A percentile compares a stretch with the other conserved stretches of the same genome.
These are phyloP conservation scores for Pichia inconspicua DNA, from an alignment of 1,139 yeast genomes.

Conservation along the genomic window DNA sequence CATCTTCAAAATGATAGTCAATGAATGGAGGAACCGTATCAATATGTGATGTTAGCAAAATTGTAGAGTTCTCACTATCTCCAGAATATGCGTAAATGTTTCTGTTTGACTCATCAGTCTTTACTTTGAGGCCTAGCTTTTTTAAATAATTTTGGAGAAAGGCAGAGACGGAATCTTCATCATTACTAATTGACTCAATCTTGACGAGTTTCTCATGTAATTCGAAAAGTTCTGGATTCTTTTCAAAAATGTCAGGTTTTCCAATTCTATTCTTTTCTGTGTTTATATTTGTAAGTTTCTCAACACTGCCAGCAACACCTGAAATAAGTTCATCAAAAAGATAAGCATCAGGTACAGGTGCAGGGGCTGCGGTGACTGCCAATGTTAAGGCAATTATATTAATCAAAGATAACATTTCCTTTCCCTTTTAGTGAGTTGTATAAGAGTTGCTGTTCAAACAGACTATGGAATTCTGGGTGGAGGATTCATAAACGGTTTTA, in stretches of 20 bases:
- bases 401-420: neutral
- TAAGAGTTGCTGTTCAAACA: neutral
- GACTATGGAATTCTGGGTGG: too few relatives aligned
- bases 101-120: slow-evolving; percentile 29
- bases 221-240: slow-evolving; percentile 18
- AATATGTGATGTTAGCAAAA: slow-evolving; percentile 55
- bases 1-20: slow-evolving; percentile 34
- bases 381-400: neutral
- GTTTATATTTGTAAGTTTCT: neutral
- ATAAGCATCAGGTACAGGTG: neutral
- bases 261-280: neutral
- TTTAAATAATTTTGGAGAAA: slow-evolving; percentile 18
- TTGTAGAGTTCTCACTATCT: slow-evolving; percentile 36
- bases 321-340: neutral
- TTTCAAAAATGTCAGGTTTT: slow-evolving; percentile 7
- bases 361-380: slow-evolving; percentile 6
- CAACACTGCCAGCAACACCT: neutral
- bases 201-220: slow-evolving; percentile 23
- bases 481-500: too few relatives aligned
- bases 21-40: slow-evolving; percentile 69
- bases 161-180: slow-evolving; percentile 19
- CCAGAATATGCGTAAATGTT: slow-evolving; percentile 57
- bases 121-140: slow-evolving; percentile 35
- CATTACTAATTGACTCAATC: slow-evolving; percentile 22
- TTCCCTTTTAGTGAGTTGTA: neutral